A percentile compares a stretch with the other conserved stretches of the same genome.
These are phyloP conservation scores for Trichosporon sp. DNA, from an alignment of 1,284 basidiomycete genomes.

Conservation along the genomic window DNA sequence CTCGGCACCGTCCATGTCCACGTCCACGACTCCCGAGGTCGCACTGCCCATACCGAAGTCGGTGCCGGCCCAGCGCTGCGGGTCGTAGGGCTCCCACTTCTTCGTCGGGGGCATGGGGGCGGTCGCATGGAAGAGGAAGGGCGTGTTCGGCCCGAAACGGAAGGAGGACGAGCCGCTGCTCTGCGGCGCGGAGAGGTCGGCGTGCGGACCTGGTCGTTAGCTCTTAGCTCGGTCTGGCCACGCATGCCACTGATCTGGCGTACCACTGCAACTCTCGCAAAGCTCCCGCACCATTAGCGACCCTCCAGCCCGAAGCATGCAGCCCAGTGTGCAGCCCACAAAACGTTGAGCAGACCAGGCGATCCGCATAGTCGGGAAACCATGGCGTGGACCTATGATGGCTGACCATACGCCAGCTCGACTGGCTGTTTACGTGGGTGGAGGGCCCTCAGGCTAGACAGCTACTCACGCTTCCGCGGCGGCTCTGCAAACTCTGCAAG, in stretches of 20 bases:
- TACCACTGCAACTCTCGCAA: not conserved
- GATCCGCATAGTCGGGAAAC: no score
- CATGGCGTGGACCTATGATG: not conserved
- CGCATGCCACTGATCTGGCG: not conserved
- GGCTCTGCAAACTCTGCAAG: constrained; percentile 45
- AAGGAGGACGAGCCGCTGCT: constrained; percentile 22
- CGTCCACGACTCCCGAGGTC: constrained; percentile 34
- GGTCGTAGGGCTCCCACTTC: constrained; percentile 42
- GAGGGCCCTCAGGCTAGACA: not conserved
- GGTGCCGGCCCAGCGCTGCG: constrained; percentile 43
- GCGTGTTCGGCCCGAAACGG: constrained; percentile 39
- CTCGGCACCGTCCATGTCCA: constrained; percentile 37
- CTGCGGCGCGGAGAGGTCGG: constrained; percentile 35
- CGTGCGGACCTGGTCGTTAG: constrained; percentile 44
- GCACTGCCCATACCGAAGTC: constrained; percentile 35
- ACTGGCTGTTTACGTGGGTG: not conserved
- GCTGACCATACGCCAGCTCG: not conserved
- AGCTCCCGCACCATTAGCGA: not conserved
- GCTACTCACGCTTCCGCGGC: constrained; percentile 49
- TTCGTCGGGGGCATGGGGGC: constrained; percentile 31
- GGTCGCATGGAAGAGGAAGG: constrained; percentile 41
- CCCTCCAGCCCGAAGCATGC: no score
- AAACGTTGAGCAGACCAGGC: no score
- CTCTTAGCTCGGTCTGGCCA: not conserved
- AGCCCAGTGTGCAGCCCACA: no score